Conservation (phyloP, 2,329 filamentous ascomycete species). For the Colletotrichum theobromicola region DNA sequence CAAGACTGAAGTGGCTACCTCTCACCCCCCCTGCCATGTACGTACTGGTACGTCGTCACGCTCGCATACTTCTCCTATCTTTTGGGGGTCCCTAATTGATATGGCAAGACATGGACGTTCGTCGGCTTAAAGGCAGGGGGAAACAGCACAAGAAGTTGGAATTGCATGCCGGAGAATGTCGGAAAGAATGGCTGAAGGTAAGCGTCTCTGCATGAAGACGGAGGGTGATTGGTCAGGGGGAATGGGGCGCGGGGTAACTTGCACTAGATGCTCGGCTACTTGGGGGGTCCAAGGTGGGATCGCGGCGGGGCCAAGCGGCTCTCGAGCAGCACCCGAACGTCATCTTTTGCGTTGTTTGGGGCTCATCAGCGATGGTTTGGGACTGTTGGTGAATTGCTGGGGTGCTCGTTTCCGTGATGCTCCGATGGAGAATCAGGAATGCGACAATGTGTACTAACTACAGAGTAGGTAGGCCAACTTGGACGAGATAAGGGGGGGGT, state of each 20-base stretch:
- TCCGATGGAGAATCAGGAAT: slow-evolving; percentile 3
- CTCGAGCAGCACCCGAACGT: slow-evolving; percentile 19
- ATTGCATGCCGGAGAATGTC: slow-evolving; percentile 17
- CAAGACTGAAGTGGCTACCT: neutral
- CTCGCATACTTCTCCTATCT: neutral
- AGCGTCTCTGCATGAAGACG: slow-evolving; percentile 5
- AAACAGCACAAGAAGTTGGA: neutral
- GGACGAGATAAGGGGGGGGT: neutral
- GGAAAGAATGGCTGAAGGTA: slow-evolving; percentile 2
- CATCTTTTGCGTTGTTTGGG: slow-evolving; percentile 20
- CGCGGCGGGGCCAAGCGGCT: slow-evolving; percentile 16
- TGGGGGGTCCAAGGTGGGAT: neutral
- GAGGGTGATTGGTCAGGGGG: neutral
- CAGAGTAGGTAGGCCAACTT: neutral
- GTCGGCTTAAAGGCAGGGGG: neutral
- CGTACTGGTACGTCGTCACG: neutral
- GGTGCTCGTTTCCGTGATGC: slow-evolving; percentile 6
- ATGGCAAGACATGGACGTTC: neutral
- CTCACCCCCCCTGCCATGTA: neutral
- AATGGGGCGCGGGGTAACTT: slow-evolving; percentile 11
- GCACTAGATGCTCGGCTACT: slow-evolving; percentile 3
- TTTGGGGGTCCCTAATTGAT: neutral
- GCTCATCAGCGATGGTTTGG: neutral
- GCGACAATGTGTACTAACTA: no score
- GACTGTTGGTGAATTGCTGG: neutral